Base-by-base conservation (phyloP, 441 rosid species). In the Syzygium syzygioides region DNA sequence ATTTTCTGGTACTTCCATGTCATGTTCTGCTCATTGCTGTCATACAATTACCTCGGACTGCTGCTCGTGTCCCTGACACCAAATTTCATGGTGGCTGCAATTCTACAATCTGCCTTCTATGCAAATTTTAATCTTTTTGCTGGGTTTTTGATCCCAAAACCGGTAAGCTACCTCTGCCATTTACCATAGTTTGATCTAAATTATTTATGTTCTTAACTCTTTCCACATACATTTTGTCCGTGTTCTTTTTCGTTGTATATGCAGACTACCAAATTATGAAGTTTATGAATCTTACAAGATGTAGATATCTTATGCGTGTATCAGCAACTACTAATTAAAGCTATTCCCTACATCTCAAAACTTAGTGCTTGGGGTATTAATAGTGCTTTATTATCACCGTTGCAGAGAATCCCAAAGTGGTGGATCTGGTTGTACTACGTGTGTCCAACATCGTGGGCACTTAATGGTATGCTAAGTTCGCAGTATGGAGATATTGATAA, bases 391-490 rank as follows among this genome's bases (percentile, higher is more conserved):
- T 4, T 79, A 55, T 56, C 66, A 25, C 85, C 56, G 86, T 18
- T 89, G 92, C 94, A 94, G 96, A 89, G 92, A 92, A 91, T 94
- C 52, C 96, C 94, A 2, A 91, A 89, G 66, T 93, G 94, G 95
- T 94, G 96, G 95, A 87, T 93, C 14, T 95, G 95, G 96, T 79
- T 90, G n/a, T 93, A 93, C 87, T 91, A 93, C 86, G 20, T 92
- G 52, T 91, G 85, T 32, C 95, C 95, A 12, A 91, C 94, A 6
- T 93, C 95, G 7, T 94, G 95, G 96, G 90, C 92, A 7, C 87
- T 95, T 85, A 92, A 93, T 57, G 87, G 93, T 68, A 85, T 93
- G 88, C 91, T 95, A 55, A 90, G 94, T 79, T 94, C 94, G 54
- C 96, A 94, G 30, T 93, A 94, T 59, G 95, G 95, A 2, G 93